phyloP scores from a whole-genome alignment of 805 yeast species.

The Scheffersomyces lignosus region DNA sequence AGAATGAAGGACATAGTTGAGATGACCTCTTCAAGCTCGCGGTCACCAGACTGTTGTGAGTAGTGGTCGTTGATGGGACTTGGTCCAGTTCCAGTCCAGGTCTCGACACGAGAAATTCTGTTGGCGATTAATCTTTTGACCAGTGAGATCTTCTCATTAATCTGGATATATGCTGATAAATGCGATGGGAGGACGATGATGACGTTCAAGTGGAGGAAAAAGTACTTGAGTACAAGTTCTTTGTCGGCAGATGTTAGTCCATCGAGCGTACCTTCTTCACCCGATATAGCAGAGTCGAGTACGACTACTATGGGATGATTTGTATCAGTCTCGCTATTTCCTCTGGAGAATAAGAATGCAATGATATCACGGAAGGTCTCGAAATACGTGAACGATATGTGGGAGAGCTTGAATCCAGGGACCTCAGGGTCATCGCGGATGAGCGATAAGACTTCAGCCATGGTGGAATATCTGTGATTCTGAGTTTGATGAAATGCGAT shows the following conservation, averaged over 20 bases:
- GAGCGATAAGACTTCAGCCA: conserved; percentile 19
- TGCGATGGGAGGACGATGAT: conserved; percentile 19
- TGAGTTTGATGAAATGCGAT: too few relatives aligned
- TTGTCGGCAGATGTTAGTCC: conserved; percentile 26
- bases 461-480: too few relatives aligned
- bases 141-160: conserved; percentile 19
- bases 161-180: neutral
- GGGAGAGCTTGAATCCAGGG: neutral
- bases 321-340: conserved; percentile 35
- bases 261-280: conserved; percentile 16
- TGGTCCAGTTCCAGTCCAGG: conserved; percentile 43
- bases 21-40: conserved; percentile 22
- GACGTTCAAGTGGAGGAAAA: conserved; percentile 38
- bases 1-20: conserved; percentile 39
- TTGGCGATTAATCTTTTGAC: conserved; percentile 25
- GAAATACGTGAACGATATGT: conserved; percentile 1
- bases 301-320: conserved; percentile 32
- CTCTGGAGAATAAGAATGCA: conserved; percentile 27
- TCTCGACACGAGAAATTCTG: conserved; percentile 40
- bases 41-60: conserved; percentile 1
- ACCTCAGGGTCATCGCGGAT: neutral
- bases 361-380: conserved; percentile 17
- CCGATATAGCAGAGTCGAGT: conserved; percentile 10
- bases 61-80: conserved; percentile 19
- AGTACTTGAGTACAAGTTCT: conserved; percentile 32